A percentile compares a stretch with the other conserved stretches of the same genome.
phyloP scores from a whole-genome alignment of 2,329 filamentous ascomycete species.

The Calonectria montana region DNA sequence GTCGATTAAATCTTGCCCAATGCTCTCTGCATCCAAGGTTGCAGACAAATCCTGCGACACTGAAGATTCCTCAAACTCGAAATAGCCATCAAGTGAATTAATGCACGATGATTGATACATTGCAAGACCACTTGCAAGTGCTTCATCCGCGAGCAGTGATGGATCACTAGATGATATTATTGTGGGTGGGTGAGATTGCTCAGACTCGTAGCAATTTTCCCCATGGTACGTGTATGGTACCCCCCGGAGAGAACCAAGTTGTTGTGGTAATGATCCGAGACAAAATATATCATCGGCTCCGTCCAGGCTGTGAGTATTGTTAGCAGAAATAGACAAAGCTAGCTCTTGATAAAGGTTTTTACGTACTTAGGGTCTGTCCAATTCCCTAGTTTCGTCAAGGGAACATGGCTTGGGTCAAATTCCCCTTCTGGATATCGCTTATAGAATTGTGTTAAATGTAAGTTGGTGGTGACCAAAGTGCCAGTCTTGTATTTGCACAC shows the following conservation, averaged over 20 bases:
- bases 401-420: slow-evolving; percentile 26
- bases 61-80: slow-evolving; percentile 16
- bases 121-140: not conserved
- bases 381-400: slow-evolving; percentile 10
- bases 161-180: not conserved
- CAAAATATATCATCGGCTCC: slow-evolving; percentile 24
- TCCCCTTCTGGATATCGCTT: slow-evolving; percentile 24
- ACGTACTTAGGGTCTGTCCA: slow-evolving; percentile 23
- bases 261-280: not conserved
- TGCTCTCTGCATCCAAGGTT: not conserved
- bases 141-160: not conserved
- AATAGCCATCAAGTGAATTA: slow-evolving; percentile 18
- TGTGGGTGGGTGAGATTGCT: not conserved
- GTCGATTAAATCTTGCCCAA: slow-evolving; percentile 12
- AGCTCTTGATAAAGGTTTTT: too few species aligned
- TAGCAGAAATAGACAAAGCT: not conserved
- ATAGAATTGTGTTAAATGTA: slow-evolving; percentile 28
- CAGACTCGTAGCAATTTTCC: not conserved
- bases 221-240: slow-evolving; percentile 13
- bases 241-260: slow-evolving; percentile 11
- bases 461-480: slow-evolving; percentile 20
- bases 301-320: slow-evolving; percentile 13
- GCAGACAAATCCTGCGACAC: not conserved
- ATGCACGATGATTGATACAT: not conserved
- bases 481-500: slow-evolving; percentile 21